A percentile compares a stretch with the other conserved stretches of the same genome.
Evolutionary conservation across 768 basidiomycete species (phyloP).

Genomic region (Grammothele lineata): DNA sequence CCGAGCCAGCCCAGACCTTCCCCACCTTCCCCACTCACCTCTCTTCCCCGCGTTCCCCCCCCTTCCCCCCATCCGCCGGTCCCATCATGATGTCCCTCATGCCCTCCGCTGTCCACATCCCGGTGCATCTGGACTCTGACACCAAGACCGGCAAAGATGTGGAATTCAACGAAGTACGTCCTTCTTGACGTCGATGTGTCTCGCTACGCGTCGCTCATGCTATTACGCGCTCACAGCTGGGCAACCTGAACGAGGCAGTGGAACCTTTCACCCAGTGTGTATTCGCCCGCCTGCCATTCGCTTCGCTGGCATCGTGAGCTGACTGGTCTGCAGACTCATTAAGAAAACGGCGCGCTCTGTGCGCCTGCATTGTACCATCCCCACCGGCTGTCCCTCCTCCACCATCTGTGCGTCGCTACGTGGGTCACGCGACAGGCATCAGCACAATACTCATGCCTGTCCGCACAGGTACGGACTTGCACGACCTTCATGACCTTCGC

Average conservation of each 20-base stretch:
- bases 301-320: conserved; percentile 2
- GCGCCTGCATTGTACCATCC: conserved; percentile 60
- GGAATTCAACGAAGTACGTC: conserved; percentile 35
- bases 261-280: conserved; percentile 59
- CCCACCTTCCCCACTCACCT: conserved; percentile 5
- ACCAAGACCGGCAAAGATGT: conserved; percentile 21
- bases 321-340: conserved; percentile 37
- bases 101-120: conserved; percentile 21
- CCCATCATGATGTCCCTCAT: conserved; percentile 29
- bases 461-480: conserved; percentile 52
- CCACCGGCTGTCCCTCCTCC: conserved; percentile 57
- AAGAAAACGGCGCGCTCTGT: conserved; percentile 44
- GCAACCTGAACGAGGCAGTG: conserved; percentile 52
- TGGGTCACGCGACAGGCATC: conserved; percentile 4
- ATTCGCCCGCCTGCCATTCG: not conserved
- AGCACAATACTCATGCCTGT: not conserved
- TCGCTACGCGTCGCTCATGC: conserved; percentile 7
- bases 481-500: conserved; percentile 64
- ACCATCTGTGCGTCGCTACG: conserved; percentile 51
- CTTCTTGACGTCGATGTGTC: not conserved
- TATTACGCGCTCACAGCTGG: conserved; percentile 34
- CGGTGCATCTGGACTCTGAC: conserved; percentile 22
- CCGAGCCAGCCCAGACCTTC: conserved; percentile 2
- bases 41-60: conserved; percentile 4
- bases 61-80: not conserved